A percentile compares a stretch with the other conserved stretches of the same genome.
Conservation (phyloP, 257 asterid genomes). For the Verbena officinalis region DNA sequence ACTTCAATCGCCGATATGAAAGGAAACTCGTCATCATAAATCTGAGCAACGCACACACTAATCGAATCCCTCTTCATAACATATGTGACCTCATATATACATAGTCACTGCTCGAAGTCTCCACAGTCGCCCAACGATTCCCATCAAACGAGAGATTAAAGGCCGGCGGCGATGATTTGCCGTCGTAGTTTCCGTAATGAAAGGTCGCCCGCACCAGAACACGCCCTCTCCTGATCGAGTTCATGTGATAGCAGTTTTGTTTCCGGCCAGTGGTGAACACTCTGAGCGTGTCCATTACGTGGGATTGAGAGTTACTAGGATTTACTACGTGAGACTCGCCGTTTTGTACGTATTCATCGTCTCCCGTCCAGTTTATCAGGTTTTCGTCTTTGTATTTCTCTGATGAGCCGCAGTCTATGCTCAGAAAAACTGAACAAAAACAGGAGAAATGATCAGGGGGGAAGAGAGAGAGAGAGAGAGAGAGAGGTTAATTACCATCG, state of each 20-base stretch:
- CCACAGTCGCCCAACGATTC: slow-evolving; percentile 49
- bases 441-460: too few species aligned
- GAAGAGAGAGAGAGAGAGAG: too few species aligned
- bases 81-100: slow-evolving; percentile 49
- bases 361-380: slow-evolving; percentile 32
- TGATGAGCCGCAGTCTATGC: slow-evolving; percentile 24
- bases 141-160: slow-evolving; percentile 66
- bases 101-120: slow-evolving; percentile 21
- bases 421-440: too few species aligned
- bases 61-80: slow-evolving; percentile 33
- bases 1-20: slow-evolving; percentile 65
- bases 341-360: slow-evolving; percentile 6
- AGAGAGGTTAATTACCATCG: too few species aligned
- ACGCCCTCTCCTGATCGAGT: slow-evolving; percentile 24
- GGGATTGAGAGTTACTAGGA: not conserved
- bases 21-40: slow-evolving; percentile 47
- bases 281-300: slow-evolving; percentile 48
- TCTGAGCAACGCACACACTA: slow-evolving; percentile 60
- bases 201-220: slow-evolving; percentile 63
- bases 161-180: slow-evolving; percentile 52
- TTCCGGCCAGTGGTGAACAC: slow-evolving; percentile 52
- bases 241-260: slow-evolving; percentile 50
- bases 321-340: slow-evolving; percentile 28
- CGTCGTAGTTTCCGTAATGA: slow-evolving; percentile 70
- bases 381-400: slow-evolving; percentile 14